Conservation (phyloP, 768 basidiomycete genomes). For the Auricularia cornea region DNA sequence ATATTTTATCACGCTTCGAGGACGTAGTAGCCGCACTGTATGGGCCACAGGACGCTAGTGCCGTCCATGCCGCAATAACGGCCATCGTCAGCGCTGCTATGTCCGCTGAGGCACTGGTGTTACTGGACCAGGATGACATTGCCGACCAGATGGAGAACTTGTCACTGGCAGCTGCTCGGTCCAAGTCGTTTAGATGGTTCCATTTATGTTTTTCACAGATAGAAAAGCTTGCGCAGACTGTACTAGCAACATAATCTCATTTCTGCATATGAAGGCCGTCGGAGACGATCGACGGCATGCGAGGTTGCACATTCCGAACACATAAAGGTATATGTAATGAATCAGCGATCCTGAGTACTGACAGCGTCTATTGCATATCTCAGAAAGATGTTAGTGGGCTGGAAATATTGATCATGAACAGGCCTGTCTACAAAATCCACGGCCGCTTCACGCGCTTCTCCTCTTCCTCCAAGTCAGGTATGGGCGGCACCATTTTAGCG, state of each 20-base stretch:
- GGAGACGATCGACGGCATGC: too few species aligned
- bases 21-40: conserved; percentile 63
- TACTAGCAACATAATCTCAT: conserved; percentile 1
- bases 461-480: too few species aligned
- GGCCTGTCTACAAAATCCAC: too few species aligned
- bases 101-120: conserved; percentile 7
- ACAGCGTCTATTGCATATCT: too few species aligned
- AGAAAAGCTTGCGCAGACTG: conserved; percentile 24
- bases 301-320: too few species aligned
- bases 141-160: conserved; percentile 18
- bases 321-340: too few species aligned
- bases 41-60: conserved; percentile 44
- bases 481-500: too few species aligned
- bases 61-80: conserved; percentile 33
- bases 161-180: conserved; percentile 10
- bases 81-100: conserved; percentile 29
- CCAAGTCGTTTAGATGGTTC: conserved; percentile 49
- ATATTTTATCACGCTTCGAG: conserved; percentile 48
- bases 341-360: too few species aligned
- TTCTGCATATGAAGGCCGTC: too few species aligned
- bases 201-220: conserved; percentile 57
- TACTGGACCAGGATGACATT: conserved; percentile 18
- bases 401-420: too few species aligned
- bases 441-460: too few species aligned
- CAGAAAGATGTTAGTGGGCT: too few species aligned